Evolutionary conservation across 2,329 filamentous ascomycete genomes (phyloP), one percentile per base, ranked within the genome.

Genomic region (Rugonectria rugulosa): DNA sequence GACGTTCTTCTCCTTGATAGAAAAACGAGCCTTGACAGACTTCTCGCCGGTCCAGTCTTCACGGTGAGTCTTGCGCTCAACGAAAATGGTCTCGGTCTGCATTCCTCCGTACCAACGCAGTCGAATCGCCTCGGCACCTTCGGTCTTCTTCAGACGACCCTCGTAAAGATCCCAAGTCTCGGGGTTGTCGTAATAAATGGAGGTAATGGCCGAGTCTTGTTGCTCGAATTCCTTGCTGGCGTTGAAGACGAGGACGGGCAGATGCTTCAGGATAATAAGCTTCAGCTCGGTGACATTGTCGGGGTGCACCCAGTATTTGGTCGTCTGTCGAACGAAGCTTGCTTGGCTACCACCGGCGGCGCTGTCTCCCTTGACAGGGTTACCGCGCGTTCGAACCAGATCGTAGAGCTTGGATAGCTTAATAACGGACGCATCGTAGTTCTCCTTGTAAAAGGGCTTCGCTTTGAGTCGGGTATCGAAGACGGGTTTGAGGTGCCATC

Each of bases 31-130:
- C 79, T 99, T 99, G 77, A 99, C 95, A 2, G 94, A 98, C 78
- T 98, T 97, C 74, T 99, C 95, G 55, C 95, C 95, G 0, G 95
- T 99, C 95, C 95, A 99, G 73, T 99, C 95, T 75, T 99, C 95
- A 32, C 95, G 89, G 78, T 99, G 95, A 1, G 95, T 99, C 78
- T 99, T 99, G 60, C 95, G 87, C 79, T 99, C 95, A 20, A 99
- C 89, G 69, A 98, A 99, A 53, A 98, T 96, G 50, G 91, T 95
- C 70, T 98, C 93, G 48, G 81, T 92, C 67, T 95, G 87, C 94
- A 99, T 97, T 36, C 91, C 92, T 57, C 95, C 95, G 70, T 99
- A 99, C 95, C 95, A 99, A 63, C 95, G 86, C 57, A 99, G 81
- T 70, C 95, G 92, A 65, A 98, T 96, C 6, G 95, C 95, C 76